These are phyloP conservation scores for Russula compacta DNA, from an alignment of 768 basidiomycete genomes.

Conservation along the genomic window DNA sequence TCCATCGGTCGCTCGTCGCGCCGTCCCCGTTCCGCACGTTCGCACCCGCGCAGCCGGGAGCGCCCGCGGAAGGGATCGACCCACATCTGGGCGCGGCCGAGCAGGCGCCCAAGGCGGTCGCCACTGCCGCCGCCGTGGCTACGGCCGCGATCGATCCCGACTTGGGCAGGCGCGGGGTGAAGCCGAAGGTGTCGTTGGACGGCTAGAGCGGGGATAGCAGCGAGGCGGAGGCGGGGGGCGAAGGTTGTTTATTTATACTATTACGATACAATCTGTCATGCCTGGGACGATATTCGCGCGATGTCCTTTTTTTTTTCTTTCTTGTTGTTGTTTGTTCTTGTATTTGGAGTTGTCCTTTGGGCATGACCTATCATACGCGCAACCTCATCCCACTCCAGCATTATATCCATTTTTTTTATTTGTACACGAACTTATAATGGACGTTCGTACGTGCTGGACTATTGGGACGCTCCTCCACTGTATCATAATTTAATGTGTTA, in stretches of 20 bases:
- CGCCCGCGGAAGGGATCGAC: constrained; percentile 21
- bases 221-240: background rate
- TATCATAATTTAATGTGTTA: background rate
- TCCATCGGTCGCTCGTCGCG: constrained; percentile 50
- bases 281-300: background rate
- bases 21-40: constrained; percentile 48
- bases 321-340: background rate
- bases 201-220: constrained; percentile 23
- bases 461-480: background rate
- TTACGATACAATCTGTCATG: background rate
- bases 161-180: constrained; percentile 30
- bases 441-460: background rate
- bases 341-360: background rate
- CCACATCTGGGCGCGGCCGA: constrained; percentile 17
- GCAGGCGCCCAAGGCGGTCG: constrained; percentile 1
- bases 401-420: background rate
- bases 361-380: background rate
- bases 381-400: background rate
- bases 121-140: constrained; percentile 8
- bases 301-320: background rate
- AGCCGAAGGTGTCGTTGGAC: constrained; percentile 28
- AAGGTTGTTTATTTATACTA: background rate
- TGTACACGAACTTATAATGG: constrained; percentile 10
- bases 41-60: constrained; percentile 17
- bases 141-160: constrained; percentile 24